These are phyloP conservation scores for Paragyromitra xinjiangensis DNA, from an alignment of 495 filamentous ascomycete genomes.

Conservation along the genomic window DNA sequence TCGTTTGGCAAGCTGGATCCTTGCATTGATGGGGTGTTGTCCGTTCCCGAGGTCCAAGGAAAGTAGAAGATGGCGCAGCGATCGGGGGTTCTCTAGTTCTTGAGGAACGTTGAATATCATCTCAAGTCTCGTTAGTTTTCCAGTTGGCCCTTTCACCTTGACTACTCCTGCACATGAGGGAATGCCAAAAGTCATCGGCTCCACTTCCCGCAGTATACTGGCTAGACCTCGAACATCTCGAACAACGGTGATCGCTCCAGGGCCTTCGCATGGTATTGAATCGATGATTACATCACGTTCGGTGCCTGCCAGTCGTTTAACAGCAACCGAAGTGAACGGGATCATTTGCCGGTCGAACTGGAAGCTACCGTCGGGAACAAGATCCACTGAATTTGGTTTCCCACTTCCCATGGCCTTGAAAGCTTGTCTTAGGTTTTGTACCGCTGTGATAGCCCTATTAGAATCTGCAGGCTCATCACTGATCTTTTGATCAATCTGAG, in stretches of 20 bases:
- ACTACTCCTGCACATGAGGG: conserved; percentile 62
- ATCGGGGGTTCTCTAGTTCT: conserved; percentile 34
- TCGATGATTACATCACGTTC: conserved; percentile 42
- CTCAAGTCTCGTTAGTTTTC: conserved; percentile 37
- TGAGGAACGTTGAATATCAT: conserved; percentile 48
- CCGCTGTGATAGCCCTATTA: conserved; percentile 12
- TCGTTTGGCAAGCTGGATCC: conserved; percentile 61
- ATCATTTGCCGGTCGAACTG: conserved; percentile 9
- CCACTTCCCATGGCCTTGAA: neutral
- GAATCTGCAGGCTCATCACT: neutral
- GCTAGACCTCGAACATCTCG: conserved; percentile 59
- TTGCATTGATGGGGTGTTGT: conserved; percentile 55
- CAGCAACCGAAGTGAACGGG: conserved; percentile 14
- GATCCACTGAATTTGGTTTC: neutral
- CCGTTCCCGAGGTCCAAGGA: conserved; percentile 40
- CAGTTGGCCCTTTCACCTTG: conserved; percentile 31
- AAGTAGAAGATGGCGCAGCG: conserved; percentile 55
- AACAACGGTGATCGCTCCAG: neutral
- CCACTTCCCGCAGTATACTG: conserved; percentile 55
- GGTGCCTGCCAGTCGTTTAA: conserved; percentile 1
- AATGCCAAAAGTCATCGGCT: conserved; percentile 59
- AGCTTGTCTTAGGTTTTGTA: conserved; percentile 15
- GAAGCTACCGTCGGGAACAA: conserved; percentile 10
- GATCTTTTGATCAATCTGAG: conserved; percentile 13
- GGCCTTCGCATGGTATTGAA: conserved; percentile 35